Evolutionary conservation across 768 basidiomycete species (phyloP).

Genomic region (Boletus rubropictus): DNA sequence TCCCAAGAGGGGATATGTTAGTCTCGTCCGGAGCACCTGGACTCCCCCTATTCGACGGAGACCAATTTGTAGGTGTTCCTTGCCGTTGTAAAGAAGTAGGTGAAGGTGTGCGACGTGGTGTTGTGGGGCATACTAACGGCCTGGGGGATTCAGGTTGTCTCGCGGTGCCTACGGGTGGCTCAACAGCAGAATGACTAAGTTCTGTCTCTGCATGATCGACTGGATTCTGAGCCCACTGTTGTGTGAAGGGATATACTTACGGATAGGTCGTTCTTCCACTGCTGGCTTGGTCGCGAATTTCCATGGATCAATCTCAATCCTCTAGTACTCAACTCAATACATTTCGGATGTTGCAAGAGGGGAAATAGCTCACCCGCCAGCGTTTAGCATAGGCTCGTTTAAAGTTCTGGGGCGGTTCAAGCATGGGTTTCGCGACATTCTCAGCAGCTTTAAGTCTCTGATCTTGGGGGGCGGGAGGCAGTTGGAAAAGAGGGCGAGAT

Average conservation of each 20-base stretch:
- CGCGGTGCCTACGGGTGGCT: background rate
- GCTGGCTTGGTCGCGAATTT: conserved; percentile 11
- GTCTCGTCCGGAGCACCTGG: background rate
- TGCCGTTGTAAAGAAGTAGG: conserved; percentile 6
- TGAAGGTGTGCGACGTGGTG: conserved; percentile 8
- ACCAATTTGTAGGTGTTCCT: conserved; percentile 32
- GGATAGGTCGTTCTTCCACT: background rate
- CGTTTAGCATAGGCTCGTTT: conserved; percentile 20
- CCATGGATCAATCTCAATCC: conserved; percentile 9
- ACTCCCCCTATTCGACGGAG: conserved; percentile 22
- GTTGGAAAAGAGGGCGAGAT: conserved; percentile 5
- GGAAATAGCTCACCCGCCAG: conserved; percentile 19
- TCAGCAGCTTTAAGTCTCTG: background rate
- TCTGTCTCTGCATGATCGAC: conserved; percentile 5
- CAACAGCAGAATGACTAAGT: background rate
- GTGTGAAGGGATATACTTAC: conserved; percentile 10
- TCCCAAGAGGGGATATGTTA: background rate
- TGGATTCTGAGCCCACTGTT: background rate
- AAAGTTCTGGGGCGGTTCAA: conserved; percentile 6
- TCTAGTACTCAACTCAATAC: conserved; percentile 11
- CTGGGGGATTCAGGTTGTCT: background rate
- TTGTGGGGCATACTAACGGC: background rate
- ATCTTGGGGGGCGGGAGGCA: background rate
- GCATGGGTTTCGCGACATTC: conserved; percentile 3
- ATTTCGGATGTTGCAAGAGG: background rate